Percentiles rank a stretch among this genome's conserved stretches.
phyloP scores from a whole-genome alignment of 257 asterid species.

The Paulownia fortunei region DNA sequence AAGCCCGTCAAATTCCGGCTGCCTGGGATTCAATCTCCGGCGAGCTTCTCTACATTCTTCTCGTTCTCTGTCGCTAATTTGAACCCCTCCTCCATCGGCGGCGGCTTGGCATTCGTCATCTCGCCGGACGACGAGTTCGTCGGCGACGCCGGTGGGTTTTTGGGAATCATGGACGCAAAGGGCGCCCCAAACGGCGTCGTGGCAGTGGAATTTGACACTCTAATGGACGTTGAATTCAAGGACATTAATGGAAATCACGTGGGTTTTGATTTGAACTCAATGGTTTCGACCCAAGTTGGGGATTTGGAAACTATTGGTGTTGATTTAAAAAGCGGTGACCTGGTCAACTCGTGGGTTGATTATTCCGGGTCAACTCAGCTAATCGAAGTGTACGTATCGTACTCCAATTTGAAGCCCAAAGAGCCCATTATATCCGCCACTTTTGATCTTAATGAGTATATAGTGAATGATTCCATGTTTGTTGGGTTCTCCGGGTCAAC shows the following conservation, averaged over 20 bases:
- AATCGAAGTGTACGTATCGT: constrained; percentile 60
- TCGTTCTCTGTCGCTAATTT: constrained; percentile 69
- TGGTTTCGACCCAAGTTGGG: constrained; percentile 61
- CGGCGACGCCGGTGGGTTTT: constrained; percentile 79
- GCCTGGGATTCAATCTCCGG: constrained; percentile 49
- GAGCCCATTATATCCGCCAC: constrained; percentile 60
- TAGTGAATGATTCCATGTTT: constrained; percentile 55
- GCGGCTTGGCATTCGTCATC: constrained; percentile 81
- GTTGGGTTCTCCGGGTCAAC: constrained; percentile 91
- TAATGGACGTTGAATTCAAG: constrained; percentile 74
- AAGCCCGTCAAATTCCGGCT: constrained; percentile 65
- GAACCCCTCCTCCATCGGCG: constrained; percentile 88
- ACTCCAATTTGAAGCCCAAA: constrained; percentile 69
- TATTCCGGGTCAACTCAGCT: constrained; percentile 61
- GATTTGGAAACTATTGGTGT: constrained; percentile 58
- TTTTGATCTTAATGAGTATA: constrained; percentile 52
- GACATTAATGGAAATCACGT: constrained; percentile 87
- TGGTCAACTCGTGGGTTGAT: constrained; percentile 88
- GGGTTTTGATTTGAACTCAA: constrained; percentile 80
- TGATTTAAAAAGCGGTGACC: constrained; percentile 70
- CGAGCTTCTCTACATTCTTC: constrained; percentile 83
- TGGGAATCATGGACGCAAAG: constrained; percentile 56
- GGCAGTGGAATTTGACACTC: constrained; percentile 83
- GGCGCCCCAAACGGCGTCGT: constrained; percentile 55
- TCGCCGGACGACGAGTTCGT: constrained; percentile 61